phyloP scores from a whole-genome alignment of 192 early-diverging fungal species.

The Backusella tuberculispora region DNA sequence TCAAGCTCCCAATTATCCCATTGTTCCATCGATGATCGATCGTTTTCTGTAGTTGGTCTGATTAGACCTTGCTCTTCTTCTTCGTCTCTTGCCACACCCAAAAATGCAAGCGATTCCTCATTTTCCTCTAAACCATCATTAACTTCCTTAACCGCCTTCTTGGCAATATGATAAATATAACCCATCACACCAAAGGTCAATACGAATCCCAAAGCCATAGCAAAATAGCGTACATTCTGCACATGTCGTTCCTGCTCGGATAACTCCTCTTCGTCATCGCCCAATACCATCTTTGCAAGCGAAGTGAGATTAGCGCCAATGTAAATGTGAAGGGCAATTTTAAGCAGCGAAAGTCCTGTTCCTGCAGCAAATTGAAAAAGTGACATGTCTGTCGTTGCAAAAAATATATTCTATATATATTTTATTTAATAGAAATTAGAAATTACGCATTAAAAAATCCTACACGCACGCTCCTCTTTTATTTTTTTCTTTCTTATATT shows the following conservation, averaged over 20 bases:
- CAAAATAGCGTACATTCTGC: conserved; percentile 32
- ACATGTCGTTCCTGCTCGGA: conserved; percentile 21
- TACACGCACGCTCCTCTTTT: too few species aligned
- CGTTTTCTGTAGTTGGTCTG: conserved; percentile 1
- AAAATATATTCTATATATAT: conserved; percentile 47
- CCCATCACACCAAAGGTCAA: conserved; percentile 50
- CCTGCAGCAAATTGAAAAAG: conserved; percentile 46
- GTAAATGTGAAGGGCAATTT: conserved; percentile 62
- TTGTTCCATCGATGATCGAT: conserved; percentile 31
- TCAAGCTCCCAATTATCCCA: conserved; percentile 9
- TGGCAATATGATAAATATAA: conserved; percentile 54
- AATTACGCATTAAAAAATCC: background rate
- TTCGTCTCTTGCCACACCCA: conserved; percentile 19
- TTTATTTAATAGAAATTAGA: background rate
- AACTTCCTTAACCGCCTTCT: conserved; percentile 47
- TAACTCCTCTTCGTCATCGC: conserved; percentile 31
- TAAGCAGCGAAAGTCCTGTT: conserved; percentile 60
- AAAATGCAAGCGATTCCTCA: conserved; percentile 28
- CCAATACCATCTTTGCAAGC: conserved; percentile 43
- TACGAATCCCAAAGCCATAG: conserved; percentile 31
- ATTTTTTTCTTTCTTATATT: background rate
- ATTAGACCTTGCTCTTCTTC: background rate
- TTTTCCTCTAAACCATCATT: conserved; percentile 26
- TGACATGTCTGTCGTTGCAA: conserved; percentile 60
- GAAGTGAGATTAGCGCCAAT: conserved; percentile 62